phyloP scores from a whole-genome alignment of 225 moss, liverwort and hornwort species.

The Polytrichum formosum region DNA sequence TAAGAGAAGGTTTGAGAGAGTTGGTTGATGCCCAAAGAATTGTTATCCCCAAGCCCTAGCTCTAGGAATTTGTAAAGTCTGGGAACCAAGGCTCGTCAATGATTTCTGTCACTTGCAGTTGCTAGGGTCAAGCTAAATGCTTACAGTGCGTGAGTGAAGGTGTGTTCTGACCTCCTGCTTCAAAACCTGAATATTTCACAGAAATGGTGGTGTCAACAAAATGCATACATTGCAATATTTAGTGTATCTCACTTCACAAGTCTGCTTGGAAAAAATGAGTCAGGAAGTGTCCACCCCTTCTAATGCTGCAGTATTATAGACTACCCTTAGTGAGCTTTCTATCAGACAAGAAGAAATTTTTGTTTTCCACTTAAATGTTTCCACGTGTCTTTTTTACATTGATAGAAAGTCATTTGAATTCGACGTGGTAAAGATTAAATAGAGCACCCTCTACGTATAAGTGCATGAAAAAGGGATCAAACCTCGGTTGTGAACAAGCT shows the following conservation, averaged over 20 bases:
- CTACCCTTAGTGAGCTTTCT: no score
- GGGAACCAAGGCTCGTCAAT: no score
- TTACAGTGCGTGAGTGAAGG: conserved; percentile 40
- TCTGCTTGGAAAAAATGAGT: not conserved
- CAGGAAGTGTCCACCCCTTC: no score
- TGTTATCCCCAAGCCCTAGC: not conserved
- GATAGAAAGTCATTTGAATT: no score
- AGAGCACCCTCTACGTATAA: not conserved
- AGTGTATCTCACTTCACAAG: not conserved
- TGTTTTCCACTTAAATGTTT: no score
- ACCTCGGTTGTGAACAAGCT: conserved; percentile 88
- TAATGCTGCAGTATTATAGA: no score
- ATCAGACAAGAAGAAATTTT: no score
- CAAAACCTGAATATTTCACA: conserved; percentile 51
- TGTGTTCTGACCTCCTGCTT: conserved; percentile 77
- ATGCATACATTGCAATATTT: not conserved
- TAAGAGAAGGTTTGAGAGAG: conserved; percentile 63
- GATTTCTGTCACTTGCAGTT: no score
- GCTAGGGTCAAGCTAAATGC: no score
- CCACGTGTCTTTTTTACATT: no score
- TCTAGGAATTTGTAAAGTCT: no score
- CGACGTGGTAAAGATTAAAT: not conserved
- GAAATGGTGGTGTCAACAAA: not conserved
- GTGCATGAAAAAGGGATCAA: conserved; percentile 1
- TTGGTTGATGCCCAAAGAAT: conserved; percentile 39